Percentiles rank a stretch among this genome's conserved stretches.
These are phyloP conservation scores for Moesziomyces antarcticus DNA, from an alignment of 1,284 basidiomycete genomes.

Conservation along the genomic window DNA sequence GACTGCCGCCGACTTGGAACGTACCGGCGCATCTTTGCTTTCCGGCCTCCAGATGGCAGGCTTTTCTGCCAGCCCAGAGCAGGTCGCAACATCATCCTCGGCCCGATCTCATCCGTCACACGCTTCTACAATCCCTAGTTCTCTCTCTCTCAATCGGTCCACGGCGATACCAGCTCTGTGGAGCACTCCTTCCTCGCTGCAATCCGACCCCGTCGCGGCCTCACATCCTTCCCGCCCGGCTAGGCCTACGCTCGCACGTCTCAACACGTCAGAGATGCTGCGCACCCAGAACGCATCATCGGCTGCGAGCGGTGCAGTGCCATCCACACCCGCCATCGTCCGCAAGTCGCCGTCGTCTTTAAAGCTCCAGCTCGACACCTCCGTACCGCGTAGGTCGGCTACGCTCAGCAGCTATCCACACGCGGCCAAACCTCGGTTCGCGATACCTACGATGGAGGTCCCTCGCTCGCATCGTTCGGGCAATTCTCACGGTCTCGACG, in stretches of 20 bases:
- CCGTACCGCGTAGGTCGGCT: constrained; percentile 33
- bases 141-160: background rate
- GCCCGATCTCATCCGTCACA: background rate
- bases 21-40: background rate
- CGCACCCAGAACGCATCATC: constrained; percentile 14
- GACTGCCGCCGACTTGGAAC: too few species aligned
- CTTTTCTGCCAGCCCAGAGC: constrained; percentile 9
- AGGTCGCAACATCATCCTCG: background rate
- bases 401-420: constrained; percentile 35
- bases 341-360: constrained; percentile 28
- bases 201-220: background rate
- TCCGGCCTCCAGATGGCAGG: background rate
- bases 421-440: constrained; percentile 3
- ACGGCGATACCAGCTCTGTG: background rate
- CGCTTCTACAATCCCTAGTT: background rate
- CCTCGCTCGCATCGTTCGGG: background rate
- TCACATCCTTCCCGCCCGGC: constrained; percentile 8
- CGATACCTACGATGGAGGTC: background rate
- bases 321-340: constrained; percentile 1
- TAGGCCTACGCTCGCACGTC: constrained; percentile 39
- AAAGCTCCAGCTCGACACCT: constrained; percentile 38
- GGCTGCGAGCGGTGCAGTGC: constrained; percentile 7
- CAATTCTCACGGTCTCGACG: background rate
- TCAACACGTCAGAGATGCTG: constrained; percentile 54
- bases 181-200: background rate